phyloP scores from a whole-genome alignment of 2,329 filamentous ascomycete species.

The Cladosporium sp. region DNA sequence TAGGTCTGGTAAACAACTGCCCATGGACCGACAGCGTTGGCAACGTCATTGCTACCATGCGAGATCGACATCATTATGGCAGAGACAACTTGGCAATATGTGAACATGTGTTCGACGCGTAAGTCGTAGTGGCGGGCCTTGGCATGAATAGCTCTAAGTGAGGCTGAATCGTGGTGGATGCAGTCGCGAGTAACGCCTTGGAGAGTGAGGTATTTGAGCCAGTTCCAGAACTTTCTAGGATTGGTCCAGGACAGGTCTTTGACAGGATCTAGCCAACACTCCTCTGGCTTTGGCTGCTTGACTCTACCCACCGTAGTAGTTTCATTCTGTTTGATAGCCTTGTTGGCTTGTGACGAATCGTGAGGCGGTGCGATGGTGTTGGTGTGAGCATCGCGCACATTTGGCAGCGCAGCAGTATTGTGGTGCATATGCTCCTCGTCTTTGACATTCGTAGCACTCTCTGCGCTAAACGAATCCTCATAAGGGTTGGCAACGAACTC shows the following conservation, averaged over 20 bases:
- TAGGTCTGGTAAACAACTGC: slow-evolving; percentile 59
- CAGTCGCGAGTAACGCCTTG: slow-evolving; percentile 21
- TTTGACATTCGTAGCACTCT: neutral
- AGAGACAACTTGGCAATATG: slow-evolving; percentile 61
- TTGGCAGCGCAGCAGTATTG: neutral
- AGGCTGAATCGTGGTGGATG: slow-evolving; percentile 36
- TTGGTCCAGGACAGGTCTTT: slow-evolving; percentile 5
- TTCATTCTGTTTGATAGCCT: neutral
- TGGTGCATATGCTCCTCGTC: neutral
- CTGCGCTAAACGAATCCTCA: slow-evolving; percentile 13
- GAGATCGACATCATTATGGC: slow-evolving; percentile 68
- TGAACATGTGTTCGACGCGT: slow-evolving; percentile 59
- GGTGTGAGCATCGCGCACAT: neutral
- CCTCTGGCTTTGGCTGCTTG: neutral
- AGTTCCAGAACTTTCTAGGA: slow-evolving; percentile 18
- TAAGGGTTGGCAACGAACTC: slow-evolving; percentile 21
- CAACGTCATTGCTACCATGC: slow-evolving; percentile 62
- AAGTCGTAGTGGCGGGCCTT: slow-evolving; percentile 53
- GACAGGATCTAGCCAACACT: slow-evolving; percentile 2
- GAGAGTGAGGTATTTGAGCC: slow-evolving; percentile 18
- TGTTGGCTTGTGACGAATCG: neutral
- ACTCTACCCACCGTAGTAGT: neutral
- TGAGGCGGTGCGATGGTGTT: neutral
- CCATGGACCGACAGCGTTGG: slow-evolving; percentile 59
- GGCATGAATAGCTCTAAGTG: slow-evolving; percentile 46